Conservation (phyloP, 2,329 filamentous ascomycete species). For the Claviceps spartinae region DNA sequence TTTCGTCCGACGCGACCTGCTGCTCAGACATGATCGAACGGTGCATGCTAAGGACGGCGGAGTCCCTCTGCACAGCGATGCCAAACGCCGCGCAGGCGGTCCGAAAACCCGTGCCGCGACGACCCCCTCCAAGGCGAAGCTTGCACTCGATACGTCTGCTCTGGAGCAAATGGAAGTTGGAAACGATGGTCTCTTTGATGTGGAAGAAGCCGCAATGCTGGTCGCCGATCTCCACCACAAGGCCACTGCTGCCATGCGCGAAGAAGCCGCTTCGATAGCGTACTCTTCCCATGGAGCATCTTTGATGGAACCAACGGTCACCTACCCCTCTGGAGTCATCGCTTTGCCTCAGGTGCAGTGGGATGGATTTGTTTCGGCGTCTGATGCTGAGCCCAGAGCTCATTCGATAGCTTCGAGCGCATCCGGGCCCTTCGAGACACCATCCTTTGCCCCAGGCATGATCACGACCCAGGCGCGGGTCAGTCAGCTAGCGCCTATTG, state of each 20-base stretch:
- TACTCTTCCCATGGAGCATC: conserved; percentile 60
- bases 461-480: conserved; percentile 43
- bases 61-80: conserved; percentile 83
- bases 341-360: conserved; percentile 79
- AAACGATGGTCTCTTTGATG: conserved; percentile 83
- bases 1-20: conserved; percentile 91
- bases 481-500: conserved; percentile 53
- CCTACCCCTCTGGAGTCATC: conserved; percentile 66
- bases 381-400: conserved; percentile 57
- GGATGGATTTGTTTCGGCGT: conserved; percentile 72
- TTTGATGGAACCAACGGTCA: conserved; percentile 64
- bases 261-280: conserved; percentile 45
- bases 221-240: conserved; percentile 98
- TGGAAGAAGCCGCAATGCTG: conserved; percentile 95
- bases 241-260: conserved; percentile 58
- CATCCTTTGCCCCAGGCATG: conserved; percentile 42
- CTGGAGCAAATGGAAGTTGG: conserved; percentile 87
- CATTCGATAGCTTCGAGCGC: conserved; percentile 57
- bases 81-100: conserved; percentile 65
- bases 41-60: conserved; percentile 98
- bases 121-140: conserved; percentile 59
- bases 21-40: conserved; percentile 92
- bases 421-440: conserved; percentile 53
- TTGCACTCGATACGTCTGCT: conserved; percentile 69
- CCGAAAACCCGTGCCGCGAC: conserved; percentile 52